Conservation (phyloP, 495 filamentous ascomycete species). For the Sordaria brevicollis region DNA sequence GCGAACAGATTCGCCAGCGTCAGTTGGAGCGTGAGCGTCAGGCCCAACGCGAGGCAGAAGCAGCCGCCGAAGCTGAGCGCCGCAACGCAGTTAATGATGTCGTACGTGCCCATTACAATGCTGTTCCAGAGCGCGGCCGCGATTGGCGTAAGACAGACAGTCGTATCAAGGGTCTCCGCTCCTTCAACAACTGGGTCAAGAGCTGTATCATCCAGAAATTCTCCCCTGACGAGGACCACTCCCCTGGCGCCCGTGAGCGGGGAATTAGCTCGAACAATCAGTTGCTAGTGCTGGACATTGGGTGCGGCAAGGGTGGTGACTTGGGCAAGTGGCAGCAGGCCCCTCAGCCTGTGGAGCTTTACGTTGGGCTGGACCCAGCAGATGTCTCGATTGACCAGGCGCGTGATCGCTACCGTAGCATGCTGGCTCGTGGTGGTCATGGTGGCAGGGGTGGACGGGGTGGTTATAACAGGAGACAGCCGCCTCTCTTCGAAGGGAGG, state of each 20-base stretch:
- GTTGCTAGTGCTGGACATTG: slow-evolving; percentile 79
- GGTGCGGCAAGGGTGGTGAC: slow-evolving; percentile 95
- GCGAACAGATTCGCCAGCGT: slow-evolving; percentile 56
- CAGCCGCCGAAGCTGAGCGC: slow-evolving; percentile 21
- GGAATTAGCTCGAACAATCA: slow-evolving; percentile 39
- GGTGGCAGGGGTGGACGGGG: slow-evolving; percentile 48
- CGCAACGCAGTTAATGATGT: slow-evolving; percentile 64
- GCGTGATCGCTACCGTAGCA: slow-evolving; percentile 65
- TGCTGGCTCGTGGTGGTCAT: slow-evolving; percentile 49
- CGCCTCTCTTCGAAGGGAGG: slow-evolving; percentile 64
- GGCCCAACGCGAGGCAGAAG: slow-evolving; percentile 40
- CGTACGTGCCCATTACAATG: slow-evolving; percentile 88
- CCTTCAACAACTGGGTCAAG: slow-evolving; percentile 99
- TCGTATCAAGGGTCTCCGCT: slow-evolving; percentile 85
- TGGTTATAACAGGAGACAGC: slow-evolving; percentile 32
- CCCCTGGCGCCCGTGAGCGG: slow-evolving; percentile 44
- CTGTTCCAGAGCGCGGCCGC: slow-evolving; percentile 82
- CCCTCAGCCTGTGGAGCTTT: slow-evolving; percentile 73
- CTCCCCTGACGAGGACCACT: slow-evolving; percentile 64
- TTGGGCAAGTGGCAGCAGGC: slow-evolving; percentile 90
- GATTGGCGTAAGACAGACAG: slow-evolving; percentile 92
- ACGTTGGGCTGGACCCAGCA: slow-evolving; percentile 87
- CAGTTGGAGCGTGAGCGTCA: slow-evolving; percentile 56
- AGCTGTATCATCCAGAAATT: slow-evolving; percentile 95
- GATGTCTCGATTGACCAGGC: slow-evolving; percentile 88